A percentile compares a stretch with the other conserved stretches of the same genome.
phyloP scores from a whole-genome alignment of 2,329 filamentous ascomycete genomes.

The Monosporascus ibericus region DNA sequence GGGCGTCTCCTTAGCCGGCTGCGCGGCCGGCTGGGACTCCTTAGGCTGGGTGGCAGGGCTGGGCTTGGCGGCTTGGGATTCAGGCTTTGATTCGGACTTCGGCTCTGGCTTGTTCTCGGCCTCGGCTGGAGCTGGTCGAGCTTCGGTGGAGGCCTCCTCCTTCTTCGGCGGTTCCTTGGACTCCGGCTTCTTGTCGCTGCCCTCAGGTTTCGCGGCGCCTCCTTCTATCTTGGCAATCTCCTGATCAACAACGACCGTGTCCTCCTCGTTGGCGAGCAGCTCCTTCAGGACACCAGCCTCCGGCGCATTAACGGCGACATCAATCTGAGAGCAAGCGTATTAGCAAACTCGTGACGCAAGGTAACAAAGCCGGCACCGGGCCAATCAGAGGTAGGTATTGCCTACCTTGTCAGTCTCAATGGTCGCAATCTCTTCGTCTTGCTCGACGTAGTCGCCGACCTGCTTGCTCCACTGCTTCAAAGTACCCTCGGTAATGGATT shows the following conservation, averaged over 20 bases:
- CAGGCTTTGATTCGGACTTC: slow-evolving; percentile 37
- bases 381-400: neutral
- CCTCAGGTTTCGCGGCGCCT: slow-evolving; percentile 57
- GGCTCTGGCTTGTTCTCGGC: slow-evolving; percentile 33
- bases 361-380: neutral
- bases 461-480: slow-evolving; percentile 92
- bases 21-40: slow-evolving; percentile 27
- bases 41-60: slow-evolving; percentile 31
- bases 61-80: slow-evolving; percentile 30
- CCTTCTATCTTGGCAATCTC: slow-evolving; percentile 81
- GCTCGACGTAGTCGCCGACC: slow-evolving; percentile 88
- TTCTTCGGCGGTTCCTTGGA: slow-evolving; percentile 54
- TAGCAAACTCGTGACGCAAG: slow-evolving; percentile 2
- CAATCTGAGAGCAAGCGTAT: slow-evolving; percentile 56
- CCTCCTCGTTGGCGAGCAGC: slow-evolving; percentile 85
- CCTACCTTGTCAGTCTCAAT: slow-evolving; percentile 97
- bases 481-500: slow-evolving; percentile 96
- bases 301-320: slow-evolving; percentile 92
- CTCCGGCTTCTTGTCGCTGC: slow-evolving; percentile 48
- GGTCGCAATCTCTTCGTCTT: slow-evolving; percentile 95
- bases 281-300: slow-evolving; percentile 88
- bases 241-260: slow-evolving; percentile 91
- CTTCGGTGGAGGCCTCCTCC: slow-evolving; percentile 27
- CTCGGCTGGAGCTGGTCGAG: slow-evolving; percentile 37
- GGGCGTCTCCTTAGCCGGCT: slow-evolving; percentile 35